phyloP scores from a whole-genome alignment of 148 eudicot genomes.

The Silene conica region DNA sequence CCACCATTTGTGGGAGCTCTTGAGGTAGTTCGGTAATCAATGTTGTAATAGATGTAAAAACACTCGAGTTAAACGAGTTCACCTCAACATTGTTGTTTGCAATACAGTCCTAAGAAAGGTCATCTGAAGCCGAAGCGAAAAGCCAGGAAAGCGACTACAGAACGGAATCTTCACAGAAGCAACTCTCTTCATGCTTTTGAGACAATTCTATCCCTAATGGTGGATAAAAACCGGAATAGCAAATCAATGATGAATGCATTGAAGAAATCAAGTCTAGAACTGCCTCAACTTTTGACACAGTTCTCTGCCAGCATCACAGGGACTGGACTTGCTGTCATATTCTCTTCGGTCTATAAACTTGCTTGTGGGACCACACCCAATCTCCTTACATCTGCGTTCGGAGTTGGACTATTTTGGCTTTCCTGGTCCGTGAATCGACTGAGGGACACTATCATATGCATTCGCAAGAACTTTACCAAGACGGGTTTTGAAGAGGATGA shows the following conservation, averaged over 20 bases:
- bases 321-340: constrained; percentile 68
- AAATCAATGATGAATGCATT: constrained; percentile 41
- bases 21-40: background rate
- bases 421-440: constrained; percentile 60
- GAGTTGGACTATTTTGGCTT: constrained; percentile 78
- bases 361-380: constrained; percentile 50
- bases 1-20: background rate
- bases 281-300: constrained; percentile 62
- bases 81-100: constrained; percentile 3
- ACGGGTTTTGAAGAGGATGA: constrained; percentile 43
- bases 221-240: constrained; percentile 45
- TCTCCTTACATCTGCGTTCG: constrained; percentile 51
- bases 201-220: constrained; percentile 59
- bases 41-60: background rate
- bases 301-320: constrained; percentile 85
- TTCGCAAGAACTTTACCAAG: constrained; percentile 48
- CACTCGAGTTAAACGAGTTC: background rate
- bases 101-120: constrained; percentile 42
- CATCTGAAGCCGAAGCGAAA: constrained; percentile 38
- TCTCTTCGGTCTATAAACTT: constrained; percentile 52
- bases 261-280: constrained; percentile 64
- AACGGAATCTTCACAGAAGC: constrained; percentile 39
- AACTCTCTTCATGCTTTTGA: constrained; percentile 65
- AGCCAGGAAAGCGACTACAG: constrained; percentile 31
- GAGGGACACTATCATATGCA: constrained; percentile 50